phyloP scores from a whole-genome alignment of 805 yeast species.

The Candida ulmi region DNA sequence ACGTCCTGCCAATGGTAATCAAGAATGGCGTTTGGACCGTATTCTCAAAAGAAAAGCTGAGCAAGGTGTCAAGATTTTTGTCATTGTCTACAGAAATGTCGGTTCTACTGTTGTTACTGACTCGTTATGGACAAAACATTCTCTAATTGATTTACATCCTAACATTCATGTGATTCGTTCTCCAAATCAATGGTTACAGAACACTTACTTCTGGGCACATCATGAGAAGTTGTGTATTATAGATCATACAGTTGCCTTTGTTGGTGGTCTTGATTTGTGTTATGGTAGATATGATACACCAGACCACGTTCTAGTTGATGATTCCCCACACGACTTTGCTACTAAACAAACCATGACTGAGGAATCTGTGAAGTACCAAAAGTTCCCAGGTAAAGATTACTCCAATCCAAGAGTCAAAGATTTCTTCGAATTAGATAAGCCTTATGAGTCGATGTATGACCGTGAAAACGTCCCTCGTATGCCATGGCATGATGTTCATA shows the following conservation, averaged over 20 bases:
- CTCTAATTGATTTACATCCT: slow-evolving; percentile 75
- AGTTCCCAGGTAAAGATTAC: slow-evolving; percentile 95
- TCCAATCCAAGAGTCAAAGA: slow-evolving; percentile 94
- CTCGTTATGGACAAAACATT: slow-evolving; percentile 91
- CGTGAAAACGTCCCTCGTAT: slow-evolving; percentile 77
- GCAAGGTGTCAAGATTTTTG: slow-evolving; percentile 90
- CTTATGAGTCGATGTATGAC: slow-evolving; percentile 90
- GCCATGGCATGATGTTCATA: slow-evolving; percentile 99
- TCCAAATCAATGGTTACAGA: slow-evolving; percentile 90
- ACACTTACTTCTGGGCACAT: slow-evolving; percentile 97
- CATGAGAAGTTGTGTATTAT: slow-evolving; percentile 88
- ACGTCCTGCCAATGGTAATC: slow-evolving; percentile 93
- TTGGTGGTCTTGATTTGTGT: slow-evolving; percentile 95
- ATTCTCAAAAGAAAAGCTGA: slow-evolving; percentile 84
- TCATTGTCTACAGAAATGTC: slow-evolving; percentile 89
- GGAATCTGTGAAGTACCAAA: slow-evolving; percentile 41
- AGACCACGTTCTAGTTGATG: slow-evolving; percentile 87
- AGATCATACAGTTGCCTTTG: slow-evolving; percentile 82
- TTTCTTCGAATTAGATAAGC: slow-evolving; percentile 72
- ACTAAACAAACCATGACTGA: slow-evolving; percentile 27
- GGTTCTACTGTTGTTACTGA: slow-evolving; percentile 92
- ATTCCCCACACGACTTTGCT: slow-evolving; percentile 36
- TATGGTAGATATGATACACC: slow-evolving; percentile 96
- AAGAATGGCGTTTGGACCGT: slow-evolving; percentile 88
- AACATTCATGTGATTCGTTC: slow-evolving; percentile 89